Evolutionary conservation across 2,329 filamentous ascomycete species (phyloP), one percentile per base, ranked within the genome.

Genomic region (Fusarium sarcochroum): DNA sequence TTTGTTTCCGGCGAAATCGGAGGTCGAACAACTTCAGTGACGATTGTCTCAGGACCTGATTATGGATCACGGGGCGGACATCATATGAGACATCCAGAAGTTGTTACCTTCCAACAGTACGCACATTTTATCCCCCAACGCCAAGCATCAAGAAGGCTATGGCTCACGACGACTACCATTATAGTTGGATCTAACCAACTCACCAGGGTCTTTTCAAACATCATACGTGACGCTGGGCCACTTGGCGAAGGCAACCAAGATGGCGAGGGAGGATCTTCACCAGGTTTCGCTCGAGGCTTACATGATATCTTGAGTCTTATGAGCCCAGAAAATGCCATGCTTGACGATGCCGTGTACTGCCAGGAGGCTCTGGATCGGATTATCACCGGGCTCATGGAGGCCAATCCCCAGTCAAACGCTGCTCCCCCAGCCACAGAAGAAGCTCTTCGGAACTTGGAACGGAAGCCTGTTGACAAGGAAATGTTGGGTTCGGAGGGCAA

Each of bases 291-390:
- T 23, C 65, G 73, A 51, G 80, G 81, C 32, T 75, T 90, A 6
- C 83, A 84, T 34, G 83, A 86, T n/a, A 79, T 90, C 7, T 78
- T 91, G 18, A 80, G 76, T 78, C 35, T 90, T 23, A 78, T 90
- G 38, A 85, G 84, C 53, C 85, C 86, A 14, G 80, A 79, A n/a
- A 81, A 84, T 58, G 84, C 81, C 9, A 79, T 82, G 17, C 84
- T 87, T 60, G 93, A 94, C 20, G 95, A 98, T 78, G 93, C 90
- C 9, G 95, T 97, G 2, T 97, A 95, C 77, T 91, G 92, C 1
- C 93, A 98, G 79, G 94, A 97, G 80, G 94, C 92, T 4, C 83
- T 98, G 32, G 95, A 99, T 76, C 89, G 91, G 34, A 93, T 98
- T 68, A 91, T 99, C 57, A 91, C 93, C 0, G 88, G 92, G 71